Base-by-base conservation (phyloP, 768 basidiomycete genomes). In the Lactarius tabidus region DNA sequence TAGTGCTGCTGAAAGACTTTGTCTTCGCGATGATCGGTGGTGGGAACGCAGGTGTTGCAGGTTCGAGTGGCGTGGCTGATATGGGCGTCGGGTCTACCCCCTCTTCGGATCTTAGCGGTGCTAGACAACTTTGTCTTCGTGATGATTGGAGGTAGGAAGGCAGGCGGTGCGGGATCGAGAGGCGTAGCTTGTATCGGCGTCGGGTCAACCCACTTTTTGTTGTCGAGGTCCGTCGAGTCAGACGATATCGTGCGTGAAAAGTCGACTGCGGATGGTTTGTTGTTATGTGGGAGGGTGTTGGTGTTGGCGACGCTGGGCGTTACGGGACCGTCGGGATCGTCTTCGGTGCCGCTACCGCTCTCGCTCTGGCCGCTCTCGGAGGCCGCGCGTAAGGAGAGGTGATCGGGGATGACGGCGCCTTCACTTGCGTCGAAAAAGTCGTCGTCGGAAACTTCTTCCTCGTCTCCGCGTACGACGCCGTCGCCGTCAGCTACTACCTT, bases 271-370 rank as follows among this genome's bases (percentile, higher is more conserved):
- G 74, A 71, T 14, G 64, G 69, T 48, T 74, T 70, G 23, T 70
- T 45, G 56, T 51, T 23, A 33, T 23, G n/a, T 23, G 71, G 57
- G 57, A 66, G n/a, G n/a, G n/a, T n/a, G n/a, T n/a, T n/a, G n/a
- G n/a, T n/a, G n/a, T n/a, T n/a, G n/a, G n/a, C n/a, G n/a, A 85
- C 84, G 9, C 86, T 83, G 33, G 88, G 89, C 0, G 89, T 89
- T 45, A 90, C 79, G 7, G 89, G 89, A 17, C 84, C 87, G 2
- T 87, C 80, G 0, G 84, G 82, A 59, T 90, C 88, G 45, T 90
- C 89, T 70, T 90, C 89, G 28, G 87, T 88, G 58, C 89, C 86
- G 1, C 78, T 79, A 63, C 88, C 86, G 31, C 82, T 81, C 67
- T 80, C 86, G 31, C 82, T 81, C 67, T 80, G 81, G n/a, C 76